phyloP scores from a whole-genome alignment of 2,329 filamentous ascomycete genomes.

The Hypoxylon sp. region DNA sequence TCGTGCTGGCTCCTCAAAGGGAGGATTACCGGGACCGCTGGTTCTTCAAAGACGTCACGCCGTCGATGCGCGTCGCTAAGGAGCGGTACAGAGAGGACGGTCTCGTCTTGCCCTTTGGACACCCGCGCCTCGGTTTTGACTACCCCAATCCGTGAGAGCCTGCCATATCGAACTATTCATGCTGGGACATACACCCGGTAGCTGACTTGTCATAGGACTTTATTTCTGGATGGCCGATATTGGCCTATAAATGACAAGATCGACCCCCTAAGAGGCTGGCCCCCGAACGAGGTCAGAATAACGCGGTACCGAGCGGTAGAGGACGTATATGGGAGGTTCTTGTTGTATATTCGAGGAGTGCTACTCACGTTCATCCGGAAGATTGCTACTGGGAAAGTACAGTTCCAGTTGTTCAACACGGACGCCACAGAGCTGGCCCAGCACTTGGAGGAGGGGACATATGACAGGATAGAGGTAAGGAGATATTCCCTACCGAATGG shows the following conservation, averaged over 20 bases:
- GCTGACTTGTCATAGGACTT: conserved; percentile 7
- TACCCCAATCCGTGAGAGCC: conserved; percentile 18
- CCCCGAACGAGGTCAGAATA: not conserved
- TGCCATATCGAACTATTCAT: not conserved
- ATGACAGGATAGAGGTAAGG: conserved; percentile 20
- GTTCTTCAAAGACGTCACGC: conserved; percentile 14
- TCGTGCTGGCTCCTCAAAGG: conserved; percentile 3
- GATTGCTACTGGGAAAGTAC: not conserved
- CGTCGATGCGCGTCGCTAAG: conserved; percentile 24
- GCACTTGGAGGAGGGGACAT: not conserved
- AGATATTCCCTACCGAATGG: not conserved
- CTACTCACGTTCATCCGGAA: conserved; percentile 5
- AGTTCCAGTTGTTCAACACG: conserved; percentile 9
- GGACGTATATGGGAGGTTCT: conserved; percentile 16
- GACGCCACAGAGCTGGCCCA: not conserved
- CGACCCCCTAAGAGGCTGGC: conserved; percentile 14
- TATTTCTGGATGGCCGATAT: conserved; percentile 1
- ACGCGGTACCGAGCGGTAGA: not conserved
- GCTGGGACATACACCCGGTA: too few species aligned
- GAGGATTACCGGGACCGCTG: conserved; percentile 18
- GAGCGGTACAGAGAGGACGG: conserved; percentile 32
- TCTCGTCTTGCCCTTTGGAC: conserved; percentile 37
- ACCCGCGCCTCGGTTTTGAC: conserved; percentile 19
- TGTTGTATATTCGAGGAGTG: conserved; percentile 10
- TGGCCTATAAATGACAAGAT: conserved; percentile 14